Base-by-base conservation (phyloP, 345 rosid genomes). In the Dimocarpus longan region DNA sequence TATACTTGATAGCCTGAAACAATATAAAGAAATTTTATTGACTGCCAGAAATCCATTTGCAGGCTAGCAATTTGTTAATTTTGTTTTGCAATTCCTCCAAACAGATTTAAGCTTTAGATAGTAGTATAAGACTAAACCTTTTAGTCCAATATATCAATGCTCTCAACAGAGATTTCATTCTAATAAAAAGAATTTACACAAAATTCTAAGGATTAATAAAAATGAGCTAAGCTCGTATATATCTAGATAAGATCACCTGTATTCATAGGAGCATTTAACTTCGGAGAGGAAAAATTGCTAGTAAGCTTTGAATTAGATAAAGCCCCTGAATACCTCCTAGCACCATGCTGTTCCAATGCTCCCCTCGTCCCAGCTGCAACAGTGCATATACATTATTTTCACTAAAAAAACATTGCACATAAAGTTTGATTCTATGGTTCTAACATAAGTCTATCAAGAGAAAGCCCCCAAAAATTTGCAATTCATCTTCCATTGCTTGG, bases 331-430 rank as follows among this genome's bases (percentile, higher is more conserved):
- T 78, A 83, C 83, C 87, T 84, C 86, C 89, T 86, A 60, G 64
- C 68, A 65, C 69, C 68, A 78, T 85, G 95, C 82, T 86, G 92
- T 83, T 85, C 94, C 44, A 81, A 66, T 66, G 82, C 52, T 60
- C 83, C 88, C 86, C 85, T 93, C 19, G 83, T 71, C 70, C 90
- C 92, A 73, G 80, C 99, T 93, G 75, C 72, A 71, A 64, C 57
- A 63, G 44, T 26, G 9, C 46, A 76, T 28, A 66, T 10, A 57
- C 63, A 57, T 19, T 57, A 15, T 5, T 57, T 19, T 57, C 21
- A 59, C 22, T 6, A 19, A 59, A 21, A 59, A 73, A 63, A 32
- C 52, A 59, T 44, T 22, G 6, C 46, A 76, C 43, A 66, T 11
- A 19, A 71, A 50, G 60, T 52, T 73, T 26, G 6, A 7, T 46